Conservation (phyloP, 2,329 filamentous ascomycete species). For the Elsinoe perseae region DNA sequence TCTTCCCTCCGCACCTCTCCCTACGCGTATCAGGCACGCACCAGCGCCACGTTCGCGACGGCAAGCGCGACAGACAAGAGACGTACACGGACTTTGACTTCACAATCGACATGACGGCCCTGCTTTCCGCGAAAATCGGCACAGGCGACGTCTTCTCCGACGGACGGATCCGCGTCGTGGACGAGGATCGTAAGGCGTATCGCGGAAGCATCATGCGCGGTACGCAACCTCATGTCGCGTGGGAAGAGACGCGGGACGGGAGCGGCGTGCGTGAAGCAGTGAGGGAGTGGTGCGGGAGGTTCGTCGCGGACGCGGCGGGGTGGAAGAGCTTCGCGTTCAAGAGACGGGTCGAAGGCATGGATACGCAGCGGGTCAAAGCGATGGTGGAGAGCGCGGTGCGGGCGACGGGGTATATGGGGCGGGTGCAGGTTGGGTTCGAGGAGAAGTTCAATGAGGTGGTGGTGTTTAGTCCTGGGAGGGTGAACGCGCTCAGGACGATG, state of each 20-base stretch:
- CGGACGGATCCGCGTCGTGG: not conserved
- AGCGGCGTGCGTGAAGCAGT: conserved; percentile 25
- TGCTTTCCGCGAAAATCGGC: not conserved
- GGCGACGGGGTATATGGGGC: conserved; percentile 60
- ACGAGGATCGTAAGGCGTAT: not conserved
- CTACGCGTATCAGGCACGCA: not conserved
- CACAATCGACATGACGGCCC: not conserved
- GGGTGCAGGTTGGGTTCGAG: conserved; percentile 52
- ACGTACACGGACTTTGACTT: conserved; percentile 3
- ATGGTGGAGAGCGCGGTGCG: conserved; percentile 52
- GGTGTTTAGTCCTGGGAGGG: conserved; percentile 54
- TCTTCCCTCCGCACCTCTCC: not conserved
- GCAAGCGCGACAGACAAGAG: not conserved
- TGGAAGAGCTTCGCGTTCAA: conserved; percentile 46
- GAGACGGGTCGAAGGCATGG: conserved; percentile 51
- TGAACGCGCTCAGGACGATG: conserved; percentile 59
- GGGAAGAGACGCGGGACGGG: not conserved
- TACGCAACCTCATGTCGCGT: not conserved
- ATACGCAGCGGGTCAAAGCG: conserved; percentile 46
- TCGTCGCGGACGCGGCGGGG: conserved; percentile 50
- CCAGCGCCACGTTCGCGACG: not conserved
- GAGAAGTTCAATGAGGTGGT: conserved; percentile 50
- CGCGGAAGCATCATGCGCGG: not conserved
- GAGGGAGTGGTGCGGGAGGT: conserved; percentile 61
- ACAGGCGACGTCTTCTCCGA: not conserved